phyloP scores from a whole-genome alignment of 208 protist genomes.

The Leishmania arabica region DNA sequence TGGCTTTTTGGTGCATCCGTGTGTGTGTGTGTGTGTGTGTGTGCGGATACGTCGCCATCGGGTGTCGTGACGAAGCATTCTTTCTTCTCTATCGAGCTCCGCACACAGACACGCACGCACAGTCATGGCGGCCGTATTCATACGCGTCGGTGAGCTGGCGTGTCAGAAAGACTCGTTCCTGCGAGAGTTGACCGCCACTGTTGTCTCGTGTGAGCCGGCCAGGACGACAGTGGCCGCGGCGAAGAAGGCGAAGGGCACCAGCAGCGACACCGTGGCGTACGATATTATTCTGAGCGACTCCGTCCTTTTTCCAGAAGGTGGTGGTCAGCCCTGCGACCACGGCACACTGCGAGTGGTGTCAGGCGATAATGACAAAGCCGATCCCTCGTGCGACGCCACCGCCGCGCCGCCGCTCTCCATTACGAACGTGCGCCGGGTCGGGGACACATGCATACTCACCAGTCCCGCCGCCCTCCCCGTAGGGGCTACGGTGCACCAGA shows the following conservation, averaged over 20 bases:
- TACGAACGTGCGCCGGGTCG: constrained; percentile 49
- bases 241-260: constrained; percentile 35
- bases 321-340: constrained; percentile 88
- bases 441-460: constrained; percentile 65
- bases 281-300: constrained; percentile 79
- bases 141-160: constrained; percentile 71
- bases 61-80: too few relatives aligned
- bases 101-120: not conserved
- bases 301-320: constrained; percentile 89
- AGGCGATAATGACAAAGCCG: not conserved
- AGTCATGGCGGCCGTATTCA: constrained; percentile 23
- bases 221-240: constrained; percentile 4
- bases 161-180: constrained; percentile 78
- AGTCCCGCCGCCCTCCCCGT: constrained; percentile 38
- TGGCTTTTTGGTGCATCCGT: not conserved
- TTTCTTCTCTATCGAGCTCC: not conserved
- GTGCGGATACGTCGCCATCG: not conserved
- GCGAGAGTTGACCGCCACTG: constrained; percentile 52
- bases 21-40: not conserved
- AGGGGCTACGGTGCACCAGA: constrained; percentile 55
- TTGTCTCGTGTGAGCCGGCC: constrained; percentile 59
- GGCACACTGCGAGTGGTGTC: constrained; percentile 42
- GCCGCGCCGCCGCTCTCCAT: constrained; percentile 20
- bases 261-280: constrained; percentile 30
- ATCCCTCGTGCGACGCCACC: not conserved